phyloP scores from a whole-genome alignment of 2,329 filamentous ascomycete species.

The Onygenales sp. region DNA sequence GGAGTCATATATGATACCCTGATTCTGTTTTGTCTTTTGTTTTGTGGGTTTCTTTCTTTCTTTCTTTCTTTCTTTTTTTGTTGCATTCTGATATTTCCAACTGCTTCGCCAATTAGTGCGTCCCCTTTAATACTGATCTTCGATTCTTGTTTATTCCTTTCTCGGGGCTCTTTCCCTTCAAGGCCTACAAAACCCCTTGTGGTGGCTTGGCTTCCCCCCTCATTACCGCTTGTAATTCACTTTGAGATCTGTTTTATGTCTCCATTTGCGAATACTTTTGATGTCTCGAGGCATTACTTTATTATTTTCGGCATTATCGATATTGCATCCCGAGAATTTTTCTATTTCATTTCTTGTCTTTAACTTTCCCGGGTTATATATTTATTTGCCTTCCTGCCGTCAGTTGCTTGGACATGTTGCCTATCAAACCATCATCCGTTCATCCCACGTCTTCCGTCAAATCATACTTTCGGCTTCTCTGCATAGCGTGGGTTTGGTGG shows the following conservation, averaged over 20 bases:
- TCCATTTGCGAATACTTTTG: not conserved
- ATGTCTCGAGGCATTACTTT: too few species aligned
- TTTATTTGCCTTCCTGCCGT: not conserved
- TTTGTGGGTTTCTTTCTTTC: not conserved
- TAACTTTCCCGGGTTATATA: not conserved
- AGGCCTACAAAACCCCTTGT: not conserved
- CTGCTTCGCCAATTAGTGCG: too few species aligned
- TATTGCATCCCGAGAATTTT: not conserved
- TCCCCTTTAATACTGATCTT: too few species aligned
- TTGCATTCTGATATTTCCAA: not conserved
- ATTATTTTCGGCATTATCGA: not conserved
- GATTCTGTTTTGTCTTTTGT: not conserved
- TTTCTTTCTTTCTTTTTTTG: not conserved
- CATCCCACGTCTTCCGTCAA: too few species aligned
- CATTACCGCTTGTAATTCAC: too few species aligned
- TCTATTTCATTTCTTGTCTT: not conserved
- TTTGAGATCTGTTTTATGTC: not conserved
- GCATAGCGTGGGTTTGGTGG: too few species aligned
- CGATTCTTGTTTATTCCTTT: not conserved
- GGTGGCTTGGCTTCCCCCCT: too few species aligned
- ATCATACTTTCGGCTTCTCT: too few species aligned
- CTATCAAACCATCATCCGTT: not conserved
- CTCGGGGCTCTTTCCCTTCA: too few species aligned
- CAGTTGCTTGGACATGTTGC: not conserved
- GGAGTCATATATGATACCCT: conserved; percentile 1